These are phyloP conservation scores for Exutisphaerella laricina DNA, from an alignment of 2,329 filamentous ascomycete species.

Conservation along the genomic window DNA sequence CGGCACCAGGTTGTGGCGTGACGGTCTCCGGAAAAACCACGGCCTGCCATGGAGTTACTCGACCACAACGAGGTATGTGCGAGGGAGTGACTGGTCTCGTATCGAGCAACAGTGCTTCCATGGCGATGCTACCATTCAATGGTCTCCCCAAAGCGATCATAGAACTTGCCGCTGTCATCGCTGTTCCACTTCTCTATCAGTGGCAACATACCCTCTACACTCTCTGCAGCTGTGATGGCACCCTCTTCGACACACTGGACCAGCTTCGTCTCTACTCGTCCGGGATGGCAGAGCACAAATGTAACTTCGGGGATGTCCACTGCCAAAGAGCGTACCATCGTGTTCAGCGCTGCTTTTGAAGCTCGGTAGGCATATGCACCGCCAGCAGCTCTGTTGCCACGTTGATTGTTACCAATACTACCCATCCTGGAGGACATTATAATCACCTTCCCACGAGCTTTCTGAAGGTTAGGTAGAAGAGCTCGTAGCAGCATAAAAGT, in stretches of 20 bases:
- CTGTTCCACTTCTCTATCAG: constrained; percentile 34
- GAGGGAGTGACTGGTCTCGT: no score
- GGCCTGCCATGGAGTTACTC: no score
- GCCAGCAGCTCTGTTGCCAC: constrained; percentile 29
- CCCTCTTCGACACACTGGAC: constrained; percentile 43
- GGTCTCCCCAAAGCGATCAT: constrained; percentile 40
- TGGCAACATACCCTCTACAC: constrained; percentile 35
- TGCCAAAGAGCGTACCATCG: constrained; percentile 40
- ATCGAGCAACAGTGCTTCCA: no score
- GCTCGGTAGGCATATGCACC: constrained; percentile 45
- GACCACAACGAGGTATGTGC: no score
- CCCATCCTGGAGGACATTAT: constrained; percentile 45
- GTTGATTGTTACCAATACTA: constrained; percentile 36
- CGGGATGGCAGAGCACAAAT: constrained; percentile 43
- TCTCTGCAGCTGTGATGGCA: constrained; percentile 40
- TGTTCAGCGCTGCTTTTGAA: constrained; percentile 44
- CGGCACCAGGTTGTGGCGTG: no score
- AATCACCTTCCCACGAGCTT: constrained; percentile 32
- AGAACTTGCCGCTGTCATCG: constrained; percentile 37
- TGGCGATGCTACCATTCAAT: constrained; percentile 46
- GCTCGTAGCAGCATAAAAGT: constrained; percentile 38
- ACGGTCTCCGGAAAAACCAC: no score
- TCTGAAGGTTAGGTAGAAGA: constrained; percentile 34
- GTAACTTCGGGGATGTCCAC: constrained; percentile 40
- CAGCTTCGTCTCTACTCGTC: constrained; percentile 42